Evolutionary conservation across 345 rosid genomes (phyloP).

Genomic region (Lepidium africanum): DNA sequence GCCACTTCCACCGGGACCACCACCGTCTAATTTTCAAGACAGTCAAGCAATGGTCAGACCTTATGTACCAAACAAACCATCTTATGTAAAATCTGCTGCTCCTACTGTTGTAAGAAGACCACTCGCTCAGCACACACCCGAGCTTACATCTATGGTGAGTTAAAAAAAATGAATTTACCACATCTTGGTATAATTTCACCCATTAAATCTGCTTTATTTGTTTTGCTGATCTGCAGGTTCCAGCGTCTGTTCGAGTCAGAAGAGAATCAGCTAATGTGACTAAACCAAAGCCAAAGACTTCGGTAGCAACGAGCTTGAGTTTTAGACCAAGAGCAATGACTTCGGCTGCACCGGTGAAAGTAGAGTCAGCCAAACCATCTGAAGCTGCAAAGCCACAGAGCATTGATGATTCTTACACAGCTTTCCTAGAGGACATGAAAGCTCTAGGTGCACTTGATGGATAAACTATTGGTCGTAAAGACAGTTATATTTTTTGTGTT

Average conservation of each 20-base stretch:
- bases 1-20: conserved; percentile 97
- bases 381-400: conserved; percentile 56
- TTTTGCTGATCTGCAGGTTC: conserved; percentile 47
- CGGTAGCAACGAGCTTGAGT: conserved; percentile 24
- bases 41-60: conserved; percentile 41
- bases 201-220: neutral
- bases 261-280: conserved; percentile 58
- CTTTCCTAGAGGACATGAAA: conserved; percentile 97
- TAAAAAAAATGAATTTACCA: neutral
- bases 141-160: conserved; percentile 92
- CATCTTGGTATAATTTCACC: too few species aligned
- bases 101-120: conserved; percentile 97
- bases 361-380: conserved; percentile 37
- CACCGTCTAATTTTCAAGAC: conserved; percentile 62
- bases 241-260: conserved; percentile 94
- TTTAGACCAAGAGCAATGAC: conserved; percentile 41
- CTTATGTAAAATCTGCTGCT: conserved; percentile 95
- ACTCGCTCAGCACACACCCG: conserved; percentile 96
- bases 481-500: neutral
- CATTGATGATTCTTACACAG: conserved; percentile 79
- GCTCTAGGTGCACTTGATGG: conserved; percentile 95
- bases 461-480: conserved; percentile 20
- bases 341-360: conserved; percentile 34
- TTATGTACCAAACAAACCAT: conserved; percentile 68
- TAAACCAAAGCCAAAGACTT: conserved; percentile 67